phyloP scores from a whole-genome alignment of 805 yeast genomes.

The Zygoascus bituminiphila region DNA sequence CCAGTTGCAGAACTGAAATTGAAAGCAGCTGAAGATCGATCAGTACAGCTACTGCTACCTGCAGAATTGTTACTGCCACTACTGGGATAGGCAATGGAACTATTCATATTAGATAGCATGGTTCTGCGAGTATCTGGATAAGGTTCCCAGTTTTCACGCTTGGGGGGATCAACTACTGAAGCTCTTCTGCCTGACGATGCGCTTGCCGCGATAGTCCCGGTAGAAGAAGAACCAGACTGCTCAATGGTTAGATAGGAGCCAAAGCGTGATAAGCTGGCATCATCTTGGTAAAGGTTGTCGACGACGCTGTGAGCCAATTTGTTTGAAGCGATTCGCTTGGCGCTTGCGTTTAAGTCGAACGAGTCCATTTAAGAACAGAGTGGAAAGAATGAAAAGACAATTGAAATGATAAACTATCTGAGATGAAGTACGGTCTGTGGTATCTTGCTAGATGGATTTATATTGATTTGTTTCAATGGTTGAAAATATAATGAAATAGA shows the following conservation, averaged over 20 bases:
- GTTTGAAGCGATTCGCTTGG: neutral
- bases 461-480: neutral
- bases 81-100: too few species aligned
- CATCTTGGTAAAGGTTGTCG: slow-evolving; percentile 1
- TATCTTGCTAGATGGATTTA: neutral
- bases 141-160: neutral
- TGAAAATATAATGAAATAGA: neutral
- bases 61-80: neutral
- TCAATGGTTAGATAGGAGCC: neutral
- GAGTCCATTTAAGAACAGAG: neutral
- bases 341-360: neutral
- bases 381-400: neutral
- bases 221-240: neutral
- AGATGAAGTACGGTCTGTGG: neutral
- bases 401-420: neutral
- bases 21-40: neutral
- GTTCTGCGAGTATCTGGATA: neutral
- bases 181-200: neutral
- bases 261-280: neutral
- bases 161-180: neutral
- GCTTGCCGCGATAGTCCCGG: neutral
- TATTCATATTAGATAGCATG: neutral
- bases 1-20: neutral
- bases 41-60: neutral
- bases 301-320: slow-evolving; percentile 1